phyloP scores from a whole-genome alignment of 192 early-diverging fungal species.

The Backusella sp. region DNA sequence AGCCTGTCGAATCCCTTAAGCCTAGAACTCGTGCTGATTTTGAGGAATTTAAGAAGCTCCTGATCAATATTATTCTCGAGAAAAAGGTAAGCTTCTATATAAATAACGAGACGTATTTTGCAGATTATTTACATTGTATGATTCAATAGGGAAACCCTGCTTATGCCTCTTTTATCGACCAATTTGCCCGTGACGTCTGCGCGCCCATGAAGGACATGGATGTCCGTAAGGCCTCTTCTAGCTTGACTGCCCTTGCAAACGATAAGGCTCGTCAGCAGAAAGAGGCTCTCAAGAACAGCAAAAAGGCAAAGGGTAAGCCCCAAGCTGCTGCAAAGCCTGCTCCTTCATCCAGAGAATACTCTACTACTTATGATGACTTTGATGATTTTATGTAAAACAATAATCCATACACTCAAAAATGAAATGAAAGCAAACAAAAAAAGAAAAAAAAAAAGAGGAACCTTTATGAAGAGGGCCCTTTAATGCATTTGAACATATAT shows the following conservation, averaged over 20 bases:
- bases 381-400: conserved; percentile 37
- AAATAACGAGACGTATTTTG: background rate
- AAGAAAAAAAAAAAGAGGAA: background rate
- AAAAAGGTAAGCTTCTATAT: conserved; percentile 36
- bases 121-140: background rate
- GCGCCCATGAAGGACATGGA: conserved; percentile 61
- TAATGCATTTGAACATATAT: background rate
- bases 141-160: conserved; percentile 13
- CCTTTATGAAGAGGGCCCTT: background rate
- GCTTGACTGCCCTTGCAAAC: conserved; percentile 66
- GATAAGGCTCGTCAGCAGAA: conserved; percentile 66
- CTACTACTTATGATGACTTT: conserved; percentile 32
- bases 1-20: conserved; percentile 36
- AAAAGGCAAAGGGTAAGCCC: conserved; percentile 49
- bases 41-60: conserved; percentile 54
- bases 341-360: conserved; percentile 14
- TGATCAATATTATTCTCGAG: conserved; percentile 57
- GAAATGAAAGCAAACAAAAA: background rate
- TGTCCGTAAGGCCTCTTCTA: conserved; percentile 60
- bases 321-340: conserved; percentile 18
- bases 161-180: conserved; percentile 61
- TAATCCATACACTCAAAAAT: background rate
- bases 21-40: conserved; percentile 71
- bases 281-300: conserved; percentile 67
- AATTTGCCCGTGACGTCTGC: conserved; percentile 61